Evolutionary conservation across 2,329 filamentous ascomycete genomes (phyloP).

Genomic region (Mycosphaerella arachidis): DNA sequence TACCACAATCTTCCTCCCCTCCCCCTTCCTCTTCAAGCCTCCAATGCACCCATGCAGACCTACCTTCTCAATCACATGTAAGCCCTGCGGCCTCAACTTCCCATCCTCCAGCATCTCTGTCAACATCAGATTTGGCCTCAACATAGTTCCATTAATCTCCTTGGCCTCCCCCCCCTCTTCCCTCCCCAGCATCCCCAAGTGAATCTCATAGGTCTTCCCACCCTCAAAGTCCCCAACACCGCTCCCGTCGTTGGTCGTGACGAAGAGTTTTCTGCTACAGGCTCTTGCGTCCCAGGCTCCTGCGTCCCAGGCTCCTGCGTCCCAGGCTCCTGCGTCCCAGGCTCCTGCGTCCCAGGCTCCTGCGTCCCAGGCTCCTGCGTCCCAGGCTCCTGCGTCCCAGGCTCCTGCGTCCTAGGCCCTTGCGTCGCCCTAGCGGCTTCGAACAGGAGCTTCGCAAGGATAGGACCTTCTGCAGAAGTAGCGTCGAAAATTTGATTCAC

Average conservation of each 20-base stretch:
- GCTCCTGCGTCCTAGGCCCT: too few species aligned
- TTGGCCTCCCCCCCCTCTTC: background rate
- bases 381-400: too few species aligned
- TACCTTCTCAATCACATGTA: conserved; percentile 3
- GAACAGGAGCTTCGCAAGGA: conserved; percentile 2
- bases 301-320: too few species aligned
- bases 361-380: too few species aligned
- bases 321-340: too few species aligned
- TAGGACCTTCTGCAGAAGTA: background rate
- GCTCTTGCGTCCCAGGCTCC: too few species aligned
- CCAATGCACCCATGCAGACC: conserved; percentile 2
- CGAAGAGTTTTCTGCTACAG: background rate
- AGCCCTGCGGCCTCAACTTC: conserved; percentile 1
- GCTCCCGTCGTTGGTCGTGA: conserved; percentile 7
- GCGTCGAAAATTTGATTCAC: conserved; percentile 1
- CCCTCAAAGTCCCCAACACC: conserved; percentile 5
- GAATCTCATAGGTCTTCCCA: conserved; percentile 6
- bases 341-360: too few species aligned
- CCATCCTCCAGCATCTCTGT: background rate
- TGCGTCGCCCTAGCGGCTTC: background rate
- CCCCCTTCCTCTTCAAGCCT: conserved; percentile 3
- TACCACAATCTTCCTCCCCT: conserved; percentile 5
- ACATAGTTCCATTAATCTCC: background rate
- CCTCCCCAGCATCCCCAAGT: background rate
- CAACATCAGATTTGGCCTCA: background rate